Evolutionary conservation across 805 yeast genomes (phyloP).

Genomic region (Lipomyces lipofer): DNA sequence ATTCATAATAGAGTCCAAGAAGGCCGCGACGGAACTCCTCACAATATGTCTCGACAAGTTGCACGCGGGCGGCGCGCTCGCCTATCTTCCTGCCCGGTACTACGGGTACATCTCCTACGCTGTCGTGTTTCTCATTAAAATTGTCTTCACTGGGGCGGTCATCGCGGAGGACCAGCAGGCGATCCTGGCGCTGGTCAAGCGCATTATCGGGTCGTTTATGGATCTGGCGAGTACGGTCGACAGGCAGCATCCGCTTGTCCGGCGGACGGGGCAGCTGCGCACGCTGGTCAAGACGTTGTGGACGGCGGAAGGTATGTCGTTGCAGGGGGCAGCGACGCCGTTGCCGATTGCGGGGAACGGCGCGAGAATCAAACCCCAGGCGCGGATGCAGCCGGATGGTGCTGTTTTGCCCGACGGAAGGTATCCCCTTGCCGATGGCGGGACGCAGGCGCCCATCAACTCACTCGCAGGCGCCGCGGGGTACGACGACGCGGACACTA

Average conservation of each 20-base stretch:
- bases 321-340: not conserved
- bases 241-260: slow-evolving; percentile 22
- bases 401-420: not conserved
- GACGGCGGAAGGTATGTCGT: slow-evolving; percentile 18
- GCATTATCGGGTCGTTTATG: slow-evolving; percentile 15
- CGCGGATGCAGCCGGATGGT: not conserved
- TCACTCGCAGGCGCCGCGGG: no score
- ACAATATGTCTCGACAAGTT: slow-evolving; percentile 27
- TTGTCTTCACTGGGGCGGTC: slow-evolving; percentile 33
- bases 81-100: slow-evolving; percentile 32
- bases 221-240: slow-evolving; percentile 15
- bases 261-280: slow-evolving; percentile 19
- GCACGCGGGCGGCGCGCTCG: slow-evolving; percentile 30
- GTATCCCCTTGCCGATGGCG: not conserved
- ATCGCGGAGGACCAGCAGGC: slow-evolving; percentile 21
- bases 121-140: slow-evolving; percentile 33
- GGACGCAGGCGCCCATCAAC: not conserved
- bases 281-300: slow-evolving; percentile 23
- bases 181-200: slow-evolving; percentile 14
- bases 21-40: slow-evolving; percentile 29
- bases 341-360: not conserved
- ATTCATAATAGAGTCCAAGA: slow-evolving; percentile 30
- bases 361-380: not conserved
- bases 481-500: no score
- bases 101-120: slow-evolving; percentile 32